Conservation (phyloP, 768 basidiomycete genomes). For the Podaxis pistillaris region DNA sequence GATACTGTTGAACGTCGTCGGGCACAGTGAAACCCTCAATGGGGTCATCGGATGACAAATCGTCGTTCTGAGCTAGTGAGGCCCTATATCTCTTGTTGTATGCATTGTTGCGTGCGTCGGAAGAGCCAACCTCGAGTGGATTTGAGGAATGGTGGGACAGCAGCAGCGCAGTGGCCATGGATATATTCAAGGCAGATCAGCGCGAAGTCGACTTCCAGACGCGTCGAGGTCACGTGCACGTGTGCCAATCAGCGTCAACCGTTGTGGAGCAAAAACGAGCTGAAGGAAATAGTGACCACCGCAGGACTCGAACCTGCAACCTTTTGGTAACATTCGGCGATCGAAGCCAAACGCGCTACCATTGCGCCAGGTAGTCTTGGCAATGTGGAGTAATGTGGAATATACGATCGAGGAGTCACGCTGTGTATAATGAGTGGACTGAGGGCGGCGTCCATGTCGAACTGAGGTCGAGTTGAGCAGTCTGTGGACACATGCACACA, state of each 20-base stretch:
- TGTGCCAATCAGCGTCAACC: neutral
- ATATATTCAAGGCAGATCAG: slow-evolving; percentile 8
- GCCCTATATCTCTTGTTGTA: slow-evolving; percentile 38
- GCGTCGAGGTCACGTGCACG: slow-evolving; percentile 16
- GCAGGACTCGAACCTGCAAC: slow-evolving; percentile 97
- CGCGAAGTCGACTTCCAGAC: neutral
- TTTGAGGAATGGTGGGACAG: slow-evolving; percentile 76
- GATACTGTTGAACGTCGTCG: slow-evolving; percentile 43
- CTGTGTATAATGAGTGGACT: neutral
- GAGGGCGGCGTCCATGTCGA: neutral
- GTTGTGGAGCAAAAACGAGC: neutral
- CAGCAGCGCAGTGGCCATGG: neutral
- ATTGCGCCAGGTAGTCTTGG: slow-evolving; percentile 83
- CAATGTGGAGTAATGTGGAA: too few species aligned
- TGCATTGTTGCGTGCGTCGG: slow-evolving; percentile 49
- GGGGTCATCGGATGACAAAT: slow-evolving; percentile 52
- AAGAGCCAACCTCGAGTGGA: slow-evolving; percentile 66
- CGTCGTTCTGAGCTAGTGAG: slow-evolving; percentile 26
- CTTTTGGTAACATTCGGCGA: slow-evolving; percentile 77
- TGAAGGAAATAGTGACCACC: slow-evolving; percentile 59
- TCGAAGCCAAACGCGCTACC: slow-evolving; percentile 96
- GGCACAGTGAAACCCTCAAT: slow-evolving; percentile 34
- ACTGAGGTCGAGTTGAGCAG: slow-evolving; percentile 1
- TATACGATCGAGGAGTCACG: neutral
- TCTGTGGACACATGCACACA: slow-evolving; percentile 41